Conservation (phyloP, 73 alveolate species). For the Paramecium bursaria region DNA sequence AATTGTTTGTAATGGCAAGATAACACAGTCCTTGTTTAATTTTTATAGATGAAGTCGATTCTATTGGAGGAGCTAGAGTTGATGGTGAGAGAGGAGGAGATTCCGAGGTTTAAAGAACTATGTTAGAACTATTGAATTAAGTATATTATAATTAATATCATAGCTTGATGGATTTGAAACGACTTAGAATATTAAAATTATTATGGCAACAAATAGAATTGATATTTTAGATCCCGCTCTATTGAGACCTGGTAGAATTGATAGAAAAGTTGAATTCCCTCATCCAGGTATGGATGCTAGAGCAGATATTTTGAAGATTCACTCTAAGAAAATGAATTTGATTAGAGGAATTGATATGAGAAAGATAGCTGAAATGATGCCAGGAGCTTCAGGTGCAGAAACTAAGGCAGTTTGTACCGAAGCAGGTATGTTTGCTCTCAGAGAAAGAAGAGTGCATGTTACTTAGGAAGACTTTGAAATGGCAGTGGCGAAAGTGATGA, state of each 20-base stretch:
- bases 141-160: not conserved
- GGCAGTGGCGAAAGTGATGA: constrained; percentile 99
- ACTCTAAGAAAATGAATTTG: constrained; percentile 96
- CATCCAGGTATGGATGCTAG: constrained; percentile 99
- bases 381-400: constrained; percentile 99
- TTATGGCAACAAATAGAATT: constrained; percentile 99
- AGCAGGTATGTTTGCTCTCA: constrained; percentile 99
- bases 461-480: constrained; percentile 99
- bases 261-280: constrained; percentile 99
- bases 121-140: constrained; percentile 98
- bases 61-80: constrained; percentile 97
- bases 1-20: constrained; percentile 82
- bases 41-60: constrained; percentile 99
- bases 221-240: constrained; percentile 99
- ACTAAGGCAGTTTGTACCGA: constrained; percentile 93
- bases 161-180: constrained; percentile 99
- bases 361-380: constrained; percentile 95
- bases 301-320: constrained; percentile 97
- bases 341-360: constrained; percentile 96
- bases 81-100: constrained; percentile 98
- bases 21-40: constrained; percentile 99
- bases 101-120: constrained; percentile 99
- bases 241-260: constrained; percentile 99
- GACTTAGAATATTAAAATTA: constrained; percentile 89
- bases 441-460: constrained; percentile 99